Conservation (phyloP, 257 asterid species). For the Rubia yunnanensis region DNA sequence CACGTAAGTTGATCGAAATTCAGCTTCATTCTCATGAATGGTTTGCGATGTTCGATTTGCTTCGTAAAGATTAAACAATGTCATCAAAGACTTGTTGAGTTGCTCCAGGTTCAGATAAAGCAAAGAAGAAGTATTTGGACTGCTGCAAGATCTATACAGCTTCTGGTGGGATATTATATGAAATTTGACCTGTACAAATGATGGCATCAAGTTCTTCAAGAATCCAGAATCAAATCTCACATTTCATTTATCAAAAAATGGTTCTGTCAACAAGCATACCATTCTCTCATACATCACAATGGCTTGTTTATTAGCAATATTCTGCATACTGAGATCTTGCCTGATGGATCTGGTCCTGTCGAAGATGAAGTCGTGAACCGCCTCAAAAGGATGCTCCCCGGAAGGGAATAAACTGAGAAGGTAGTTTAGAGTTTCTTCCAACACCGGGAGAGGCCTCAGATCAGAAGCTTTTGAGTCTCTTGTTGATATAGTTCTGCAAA, state of each 20-base stretch:
- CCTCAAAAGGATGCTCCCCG: constrained; percentile 56
- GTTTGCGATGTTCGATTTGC: constrained; percentile 43
- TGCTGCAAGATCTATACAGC: constrained; percentile 41
- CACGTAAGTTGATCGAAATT: constrained; percentile 57
- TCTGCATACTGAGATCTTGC: constrained; percentile 96
- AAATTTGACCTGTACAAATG: constrained; percentile 58
- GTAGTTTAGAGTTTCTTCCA: constrained; percentile 66
- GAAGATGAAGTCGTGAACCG: constrained; percentile 82
- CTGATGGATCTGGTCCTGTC: constrained; percentile 90
- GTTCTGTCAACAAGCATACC: constrained; percentile 41
- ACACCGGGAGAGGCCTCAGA: constrained; percentile 71
- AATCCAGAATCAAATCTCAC: background rate
- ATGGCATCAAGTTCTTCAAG: background rate
- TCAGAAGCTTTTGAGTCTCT: constrained; percentile 50
- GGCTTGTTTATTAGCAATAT: constrained; percentile 41
- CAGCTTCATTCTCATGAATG: constrained; percentile 54
- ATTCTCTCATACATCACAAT: constrained; percentile 81
- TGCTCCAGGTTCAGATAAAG: constrained; percentile 80
- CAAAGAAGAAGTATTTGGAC: constrained; percentile 43
- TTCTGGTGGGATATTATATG: constrained; percentile 71
- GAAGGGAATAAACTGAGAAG: constrained; percentile 54
- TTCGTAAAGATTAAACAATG: constrained; percentile 55
- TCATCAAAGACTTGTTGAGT: constrained; percentile 62
- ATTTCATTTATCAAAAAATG: background rate
- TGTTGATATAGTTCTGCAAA: constrained; percentile 82